Percentiles rank a stretch among this genome's conserved stretches.
Evolutionary conservation across 139 green algal genomes (phyloP).

Genomic region (Chlamydomonas urium): DNA sequence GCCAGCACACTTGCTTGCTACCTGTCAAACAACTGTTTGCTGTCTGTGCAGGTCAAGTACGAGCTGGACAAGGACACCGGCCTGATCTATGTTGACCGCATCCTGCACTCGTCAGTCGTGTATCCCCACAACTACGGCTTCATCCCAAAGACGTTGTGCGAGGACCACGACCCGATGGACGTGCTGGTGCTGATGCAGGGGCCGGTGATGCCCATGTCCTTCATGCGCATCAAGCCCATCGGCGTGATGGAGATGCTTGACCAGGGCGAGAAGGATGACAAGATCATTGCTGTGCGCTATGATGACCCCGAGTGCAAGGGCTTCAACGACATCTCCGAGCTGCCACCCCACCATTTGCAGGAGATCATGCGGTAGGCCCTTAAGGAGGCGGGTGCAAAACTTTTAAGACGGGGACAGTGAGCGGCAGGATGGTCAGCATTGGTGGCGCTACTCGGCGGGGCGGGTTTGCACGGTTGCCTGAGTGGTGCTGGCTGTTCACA

Average conservation of each 20-base stretch:
- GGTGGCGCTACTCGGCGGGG: too few species aligned
- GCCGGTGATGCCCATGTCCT: constrained; percentile 83
- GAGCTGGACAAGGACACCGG: constrained; percentile 89
- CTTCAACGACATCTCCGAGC: constrained; percentile 85
- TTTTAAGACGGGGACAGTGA: too few species aligned
- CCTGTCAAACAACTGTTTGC: too few species aligned
- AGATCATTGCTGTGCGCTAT: constrained; percentile 75
- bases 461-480: too few species aligned
- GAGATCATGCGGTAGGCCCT: constrained; percentile 77
- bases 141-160: constrained; percentile 92
- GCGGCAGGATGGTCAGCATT: too few species aligned
- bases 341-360: constrained; percentile 78
- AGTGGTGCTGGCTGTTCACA: too few species aligned
- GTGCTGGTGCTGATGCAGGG: constrained; percentile 50
- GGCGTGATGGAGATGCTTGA: constrained; percentile 96
- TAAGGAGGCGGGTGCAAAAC: too few species aligned
- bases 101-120: constrained; percentile 89
- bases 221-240: constrained; percentile 80
- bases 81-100: constrained; percentile 80
- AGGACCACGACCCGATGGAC: constrained; percentile 92
- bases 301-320: constrained; percentile 90
- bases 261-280: constrained; percentile 82
- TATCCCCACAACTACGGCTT: constrained; percentile 96
- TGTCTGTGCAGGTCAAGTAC: constrained; percentile 75
- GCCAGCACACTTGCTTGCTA: too few species aligned